A percentile compares a stretch with the other conserved stretches of the same genome.
phyloP scores from a whole-genome alignment of 2,329 filamentous ascomycete species.

The Aspergillus chevalieri region DNA sequence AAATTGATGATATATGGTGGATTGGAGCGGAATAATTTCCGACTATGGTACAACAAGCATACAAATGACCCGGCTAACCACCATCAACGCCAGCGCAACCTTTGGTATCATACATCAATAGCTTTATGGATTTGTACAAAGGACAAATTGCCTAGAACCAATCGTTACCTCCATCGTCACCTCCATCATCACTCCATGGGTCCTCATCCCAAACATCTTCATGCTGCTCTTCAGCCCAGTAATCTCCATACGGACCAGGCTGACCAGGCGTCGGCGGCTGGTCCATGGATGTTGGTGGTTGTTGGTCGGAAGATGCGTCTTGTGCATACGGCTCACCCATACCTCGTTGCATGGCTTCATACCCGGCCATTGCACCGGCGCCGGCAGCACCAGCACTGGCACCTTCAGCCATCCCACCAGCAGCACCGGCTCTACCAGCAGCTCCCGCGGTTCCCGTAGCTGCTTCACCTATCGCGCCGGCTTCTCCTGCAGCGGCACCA shows the following conservation, averaged over 20 bases:
- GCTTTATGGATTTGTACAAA: neutral
- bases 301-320: conserved; percentile 12
- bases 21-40: neutral
- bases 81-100: neutral
- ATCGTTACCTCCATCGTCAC: conserved; percentile 20
- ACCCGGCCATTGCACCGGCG: conserved; percentile 56
- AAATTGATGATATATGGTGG: too few relatives aligned
- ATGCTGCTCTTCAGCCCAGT: conserved; percentile 20
- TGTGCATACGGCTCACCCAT: conserved; percentile 24
- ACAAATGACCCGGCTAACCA: neutral
- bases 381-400: conserved; percentile 44
- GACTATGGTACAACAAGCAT: neutral
- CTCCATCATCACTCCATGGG: conserved; percentile 14
- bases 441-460: conserved; percentile 35
- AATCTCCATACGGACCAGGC: conserved; percentile 18
- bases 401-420: conserved; percentile 34
- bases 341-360: conserved; percentile 56
- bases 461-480: conserved; percentile 30
- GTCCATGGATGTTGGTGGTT: conserved; percentile 8
- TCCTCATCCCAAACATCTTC: conserved; percentile 19
- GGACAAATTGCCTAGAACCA: conserved; percentile 14
- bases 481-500: conserved; percentile 21
- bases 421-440: conserved; percentile 33
- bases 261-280: conserved; percentile 14
- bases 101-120: neutral